Conservation (phyloP, 2,329 filamentous ascomycete species). For the Stachybotrys elegans region DNA sequence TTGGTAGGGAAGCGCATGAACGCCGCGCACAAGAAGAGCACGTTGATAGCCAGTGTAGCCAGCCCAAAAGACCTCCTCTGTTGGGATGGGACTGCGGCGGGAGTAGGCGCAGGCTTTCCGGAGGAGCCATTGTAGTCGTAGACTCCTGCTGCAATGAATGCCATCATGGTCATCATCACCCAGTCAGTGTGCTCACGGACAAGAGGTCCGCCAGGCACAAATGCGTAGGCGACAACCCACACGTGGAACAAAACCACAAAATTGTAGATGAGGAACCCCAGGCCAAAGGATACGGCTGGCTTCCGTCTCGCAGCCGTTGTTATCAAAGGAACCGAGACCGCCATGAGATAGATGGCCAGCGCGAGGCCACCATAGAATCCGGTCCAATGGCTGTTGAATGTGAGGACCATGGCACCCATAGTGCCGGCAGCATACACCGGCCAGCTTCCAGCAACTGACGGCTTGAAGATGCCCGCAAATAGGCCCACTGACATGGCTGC, state of each 20-base stretch:
- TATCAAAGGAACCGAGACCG: constrained; percentile 70
- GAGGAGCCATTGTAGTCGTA: constrained; percentile 59
- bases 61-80: constrained; percentile 48
- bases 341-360: constrained; percentile 76
- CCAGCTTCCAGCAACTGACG: constrained; percentile 71
- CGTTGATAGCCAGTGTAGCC: constrained; percentile 68
- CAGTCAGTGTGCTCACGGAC: constrained; percentile 94
- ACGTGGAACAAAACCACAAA: constrained; percentile 94
- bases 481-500: constrained; percentile 82
- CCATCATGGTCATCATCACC: constrained; percentile 85
- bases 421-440: constrained; percentile 72
- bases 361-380: constrained; percentile 82
- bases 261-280: constrained; percentile 90
- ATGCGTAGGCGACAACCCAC: constrained; percentile 97
- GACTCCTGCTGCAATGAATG: constrained; percentile 77
- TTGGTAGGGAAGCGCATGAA: constrained; percentile 91
- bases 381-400: constrained; percentile 73
- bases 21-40: constrained; percentile 73
- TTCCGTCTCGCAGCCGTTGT: constrained; percentile 69
- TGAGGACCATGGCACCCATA: constrained; percentile 73
- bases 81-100: constrained; percentile 26
- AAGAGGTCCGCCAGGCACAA: constrained; percentile 88
- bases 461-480: constrained; percentile 68
- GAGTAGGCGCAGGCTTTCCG: constrained; percentile 21
- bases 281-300: constrained; percentile 75